Percentiles rank a stretch among this genome's conserved stretches.
Conservation (phyloP, 202 grass and related monocot species). For the Carex arenaria region DNA sequence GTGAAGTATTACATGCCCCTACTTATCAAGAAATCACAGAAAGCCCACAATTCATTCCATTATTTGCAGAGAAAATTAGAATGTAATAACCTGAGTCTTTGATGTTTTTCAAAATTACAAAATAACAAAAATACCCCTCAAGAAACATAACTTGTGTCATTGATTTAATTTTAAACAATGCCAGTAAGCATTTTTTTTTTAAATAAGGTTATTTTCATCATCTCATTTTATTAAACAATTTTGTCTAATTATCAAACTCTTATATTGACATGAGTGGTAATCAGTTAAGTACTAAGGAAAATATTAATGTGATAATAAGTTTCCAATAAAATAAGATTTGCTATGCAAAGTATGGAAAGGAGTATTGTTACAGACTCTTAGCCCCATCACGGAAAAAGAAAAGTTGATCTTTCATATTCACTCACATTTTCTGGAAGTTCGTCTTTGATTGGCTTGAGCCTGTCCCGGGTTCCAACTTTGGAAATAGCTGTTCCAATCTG, state of each 20-base stretch:
- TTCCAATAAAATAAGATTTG: slow-evolving; percentile 1
- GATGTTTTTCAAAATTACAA: background rate
- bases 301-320: background rate
- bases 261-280: background rate
- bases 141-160: background rate
- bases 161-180: background rate
- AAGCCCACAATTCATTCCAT: background rate
- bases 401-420: background rate
- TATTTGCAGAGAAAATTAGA: background rate
- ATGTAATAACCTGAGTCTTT: background rate
- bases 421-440: slow-evolving; percentile 75
- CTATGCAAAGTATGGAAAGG: background rate
- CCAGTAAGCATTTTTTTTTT: background rate
- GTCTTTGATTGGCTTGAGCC: slow-evolving; percentile 81
- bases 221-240: slow-evolving; percentile 3
- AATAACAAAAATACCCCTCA: background rate
- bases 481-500: slow-evolving; percentile 50
- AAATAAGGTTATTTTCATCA: background rate
- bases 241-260: background rate
- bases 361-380: background rate
- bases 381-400: background rate
- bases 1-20: background rate
- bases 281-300: background rate
- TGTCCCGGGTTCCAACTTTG: slow-evolving; percentile 65
- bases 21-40: background rate